These are phyloP conservation scores for Colletotrichum cordylinicola DNA, from an alignment of 2,329 filamentous ascomycete species.

Conservation along the genomic window DNA sequence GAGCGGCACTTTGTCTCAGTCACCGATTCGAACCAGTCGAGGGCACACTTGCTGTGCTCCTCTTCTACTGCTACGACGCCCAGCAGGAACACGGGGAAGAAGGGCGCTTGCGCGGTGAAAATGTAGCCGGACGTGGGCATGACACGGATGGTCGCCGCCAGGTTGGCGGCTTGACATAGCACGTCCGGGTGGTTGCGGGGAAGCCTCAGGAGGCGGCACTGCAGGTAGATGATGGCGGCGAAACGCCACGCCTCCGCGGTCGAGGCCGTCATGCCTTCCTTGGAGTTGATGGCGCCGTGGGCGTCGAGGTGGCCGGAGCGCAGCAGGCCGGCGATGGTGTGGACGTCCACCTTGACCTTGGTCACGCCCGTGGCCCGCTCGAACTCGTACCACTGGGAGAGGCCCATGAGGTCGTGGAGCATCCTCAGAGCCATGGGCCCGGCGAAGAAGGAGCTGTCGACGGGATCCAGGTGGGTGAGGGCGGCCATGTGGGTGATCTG, in stretches of 20 bases:
- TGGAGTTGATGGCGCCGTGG: not conserved
- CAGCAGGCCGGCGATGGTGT: not conserved
- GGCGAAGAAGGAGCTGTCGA: not conserved
- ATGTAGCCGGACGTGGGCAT: constrained; percentile 46
- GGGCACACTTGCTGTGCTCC: constrained; percentile 33
- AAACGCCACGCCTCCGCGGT: constrained; percentile 48
- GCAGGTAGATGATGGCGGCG: constrained; percentile 42
- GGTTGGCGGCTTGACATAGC: constrained; percentile 33
- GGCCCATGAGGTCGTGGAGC: constrained; percentile 27
- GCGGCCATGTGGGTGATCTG: constrained; percentile 43
- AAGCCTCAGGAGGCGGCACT: constrained; percentile 43
- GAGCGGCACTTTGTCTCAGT: constrained; percentile 42
- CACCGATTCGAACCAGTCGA: constrained; percentile 41
- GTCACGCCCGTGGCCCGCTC: not conserved
- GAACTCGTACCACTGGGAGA: constrained; percentile 18
- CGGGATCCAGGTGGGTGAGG: constrained; percentile 26
- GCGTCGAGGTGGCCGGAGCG: not conserved
- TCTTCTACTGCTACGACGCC: constrained; percentile 38
- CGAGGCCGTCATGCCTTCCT: constrained; percentile 41
- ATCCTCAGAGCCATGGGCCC: constrained; percentile 28
- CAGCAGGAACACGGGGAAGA: constrained; percentile 46
- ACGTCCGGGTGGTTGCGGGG: constrained; percentile 42
- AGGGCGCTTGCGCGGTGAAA: constrained; percentile 47
- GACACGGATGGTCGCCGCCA: constrained; percentile 41
- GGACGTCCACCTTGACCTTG: not conserved